Evolutionary conservation across 2,329 filamentous ascomycete genomes (phyloP), one percentile per base, ranked within the genome.

Genomic region (Pseudogymnoascus sp.): DNA sequence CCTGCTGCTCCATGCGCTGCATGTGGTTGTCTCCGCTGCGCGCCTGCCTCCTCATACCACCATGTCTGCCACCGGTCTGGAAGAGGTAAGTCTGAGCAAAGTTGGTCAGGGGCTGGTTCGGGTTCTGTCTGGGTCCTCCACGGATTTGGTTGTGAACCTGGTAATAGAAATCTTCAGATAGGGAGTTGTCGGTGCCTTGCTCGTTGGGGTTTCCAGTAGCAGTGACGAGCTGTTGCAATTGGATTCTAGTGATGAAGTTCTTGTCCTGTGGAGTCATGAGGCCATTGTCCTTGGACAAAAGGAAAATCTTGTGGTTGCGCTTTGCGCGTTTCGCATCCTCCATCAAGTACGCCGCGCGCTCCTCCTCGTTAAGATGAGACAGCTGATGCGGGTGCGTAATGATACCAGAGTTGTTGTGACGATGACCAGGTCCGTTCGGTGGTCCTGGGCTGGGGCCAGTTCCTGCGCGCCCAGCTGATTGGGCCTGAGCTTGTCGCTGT

Each of bases 221-320:
- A 9, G 93, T 87, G 60, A 99, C 90, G 35, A 99, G 82, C 72
- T 99, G 94, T 76, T 99, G 94, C 59, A 99, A 81, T 73, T 99
- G 94, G 66, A 99, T 99, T 16, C 94, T 87, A 4, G 94, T 97
- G 67, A 99, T 96, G 75, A 97, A 99, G 73, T 97, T 99, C 80
- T 99, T 99, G 76, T 99, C 94, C 71, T 97, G 93, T 0, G 94
- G 94, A 3, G 94, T 99, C 94, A 99, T 99, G 64, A 99, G 77
- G 22, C 94, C 94, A 70, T 99, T 99, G 69, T 96, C 91, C 75
- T 91, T 91, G 22, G 91, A 96, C 60, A 97, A 78, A 41, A 95
- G 79, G 76, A 92, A 93, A 64, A 99, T 97, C 79, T 99, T 99
- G 77, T 97, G 93, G 71, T 99, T 97, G 41, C 94, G 85, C 79